Percentiles rank a stretch among this genome's conserved stretches.
Conservation (phyloP, 441 rosid genomes). For the Gossypium schwendimanii region DNA sequence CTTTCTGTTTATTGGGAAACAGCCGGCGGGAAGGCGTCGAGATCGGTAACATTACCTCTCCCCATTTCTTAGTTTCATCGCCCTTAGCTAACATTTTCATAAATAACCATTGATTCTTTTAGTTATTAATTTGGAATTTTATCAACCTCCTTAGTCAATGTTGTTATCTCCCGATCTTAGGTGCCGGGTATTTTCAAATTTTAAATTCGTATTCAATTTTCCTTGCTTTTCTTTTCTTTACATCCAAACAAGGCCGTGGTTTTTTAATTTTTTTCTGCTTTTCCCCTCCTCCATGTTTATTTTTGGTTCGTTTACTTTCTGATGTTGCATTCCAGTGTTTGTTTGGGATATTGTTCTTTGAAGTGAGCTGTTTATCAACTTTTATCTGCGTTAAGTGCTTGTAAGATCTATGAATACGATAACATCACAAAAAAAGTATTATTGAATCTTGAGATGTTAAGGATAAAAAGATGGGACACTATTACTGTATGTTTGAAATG, state of each 20-base stretch:
- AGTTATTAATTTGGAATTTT: background rate
- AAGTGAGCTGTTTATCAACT: background rate
- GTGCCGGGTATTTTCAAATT: background rate
- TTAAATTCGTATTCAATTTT: background rate
- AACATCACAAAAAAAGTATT: background rate
- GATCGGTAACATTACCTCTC: conserved; percentile 28
- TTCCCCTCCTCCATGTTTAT: background rate
- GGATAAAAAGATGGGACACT: background rate
- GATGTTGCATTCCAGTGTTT: conserved; percentile 22
- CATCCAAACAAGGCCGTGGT: background rate
- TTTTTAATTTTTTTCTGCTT: background rate
- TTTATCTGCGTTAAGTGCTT: background rate
- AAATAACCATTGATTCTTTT: background rate
- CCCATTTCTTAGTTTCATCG: background rate
- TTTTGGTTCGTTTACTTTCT: background rate
- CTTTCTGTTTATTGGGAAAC: conserved; percentile 11
- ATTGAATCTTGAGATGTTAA: conserved; percentile 9
- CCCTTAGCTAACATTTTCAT: background rate
- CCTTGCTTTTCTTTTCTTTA: background rate
- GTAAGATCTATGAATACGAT: background rate
- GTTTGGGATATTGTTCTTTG: conserved; percentile 10
- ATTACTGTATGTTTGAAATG: background rate
- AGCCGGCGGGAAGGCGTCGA: conserved; percentile 35
- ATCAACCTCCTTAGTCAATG: background rate
- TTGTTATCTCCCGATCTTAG: background rate